phyloP scores from a whole-genome alignment of 805 yeast species.

The Yamadazyma sp. region DNA sequence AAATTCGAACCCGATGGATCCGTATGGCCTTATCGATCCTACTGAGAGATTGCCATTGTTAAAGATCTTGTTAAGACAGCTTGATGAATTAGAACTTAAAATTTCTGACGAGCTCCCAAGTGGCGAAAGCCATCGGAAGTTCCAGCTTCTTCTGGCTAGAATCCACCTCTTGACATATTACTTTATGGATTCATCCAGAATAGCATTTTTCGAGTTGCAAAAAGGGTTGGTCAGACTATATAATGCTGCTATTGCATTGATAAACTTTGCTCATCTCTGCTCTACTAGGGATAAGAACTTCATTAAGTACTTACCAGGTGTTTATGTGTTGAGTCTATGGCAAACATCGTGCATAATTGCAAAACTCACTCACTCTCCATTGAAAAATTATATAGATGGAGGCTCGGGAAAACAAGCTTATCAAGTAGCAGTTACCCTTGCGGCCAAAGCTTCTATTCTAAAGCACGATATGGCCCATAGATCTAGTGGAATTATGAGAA shows the following conservation, averaged over 20 bases:
- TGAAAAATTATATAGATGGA: conserved; percentile 64
- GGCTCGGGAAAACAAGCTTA: conserved; percentile 71
- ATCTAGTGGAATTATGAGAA: conserved; percentile 90
- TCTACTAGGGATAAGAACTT: conserved; percentile 59
- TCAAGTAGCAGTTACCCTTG: conserved; percentile 61
- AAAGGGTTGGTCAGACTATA: conserved; percentile 75
- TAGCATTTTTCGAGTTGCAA: conserved; percentile 59
- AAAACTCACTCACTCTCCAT: conserved; percentile 72
- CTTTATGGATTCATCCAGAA: conserved; percentile 62
- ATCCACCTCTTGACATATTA: conserved; percentile 82
- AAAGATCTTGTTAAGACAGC: conserved; percentile 65
- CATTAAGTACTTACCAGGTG: conserved; percentile 79
- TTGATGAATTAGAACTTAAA: conserved; percentile 72
- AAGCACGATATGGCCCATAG: conserved; percentile 93
- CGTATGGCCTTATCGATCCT: conserved; percentile 62
- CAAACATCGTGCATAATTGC: conserved; percentile 87
- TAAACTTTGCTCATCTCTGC: conserved; percentile 65
- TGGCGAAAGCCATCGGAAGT: conserved; percentile 64
- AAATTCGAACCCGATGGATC: conserved; percentile 67
- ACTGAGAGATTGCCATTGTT: conserved; percentile 75
- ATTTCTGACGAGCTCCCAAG: conserved; percentile 36
- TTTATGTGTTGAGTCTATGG: conserved; percentile 81
- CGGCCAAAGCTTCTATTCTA: conserved; percentile 77
- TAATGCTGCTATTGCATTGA: conserved; percentile 71
- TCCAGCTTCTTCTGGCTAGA: conserved; percentile 69